Percentiles rank a stretch among this genome's conserved stretches.
Evolutionary conservation across 768 basidiomycete genomes (phyloP).

Genomic region (Boletus vinaceobasis): DNA sequence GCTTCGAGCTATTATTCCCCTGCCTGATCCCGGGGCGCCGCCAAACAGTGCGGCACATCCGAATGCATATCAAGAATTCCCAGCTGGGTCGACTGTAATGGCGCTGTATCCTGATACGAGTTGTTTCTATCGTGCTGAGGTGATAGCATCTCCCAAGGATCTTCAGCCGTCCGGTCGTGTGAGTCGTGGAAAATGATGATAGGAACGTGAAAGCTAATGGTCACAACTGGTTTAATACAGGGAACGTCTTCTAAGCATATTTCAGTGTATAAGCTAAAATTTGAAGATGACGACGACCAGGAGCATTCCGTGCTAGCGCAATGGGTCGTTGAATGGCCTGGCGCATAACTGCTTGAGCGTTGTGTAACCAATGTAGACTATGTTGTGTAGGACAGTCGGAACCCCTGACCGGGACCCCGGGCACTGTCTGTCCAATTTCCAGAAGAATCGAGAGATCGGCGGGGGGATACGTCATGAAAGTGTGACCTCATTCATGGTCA

Average conservation of each 20-base stretch:
- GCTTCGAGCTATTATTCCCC: constrained; percentile 68
- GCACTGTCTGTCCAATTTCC: constrained; percentile 11
- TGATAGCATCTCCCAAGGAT: constrained; percentile 62
- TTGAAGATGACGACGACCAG: constrained; percentile 87
- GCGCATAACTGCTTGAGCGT: constrained; percentile 16
- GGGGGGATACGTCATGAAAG: constrained; percentile 12
- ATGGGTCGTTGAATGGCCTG: constrained; percentile 81
- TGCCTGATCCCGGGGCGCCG: constrained; percentile 68
- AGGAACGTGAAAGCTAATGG: neutral
- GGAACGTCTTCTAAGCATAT: constrained; percentile 43
- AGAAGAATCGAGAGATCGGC: constrained; percentile 16
- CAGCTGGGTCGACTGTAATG: constrained; percentile 70
- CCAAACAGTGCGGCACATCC: constrained; percentile 60
- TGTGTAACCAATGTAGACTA: neutral
- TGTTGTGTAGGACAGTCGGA: neutral
- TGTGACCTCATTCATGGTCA: neutral
- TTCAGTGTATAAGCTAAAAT: constrained; percentile 73
- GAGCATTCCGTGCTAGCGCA: constrained; percentile 74
- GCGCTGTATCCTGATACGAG: constrained; percentile 90
- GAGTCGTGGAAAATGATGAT: constrained; percentile 16
- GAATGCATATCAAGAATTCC: constrained; percentile 68
- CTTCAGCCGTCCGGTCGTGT: constrained; percentile 37
- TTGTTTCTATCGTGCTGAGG: constrained; percentile 86
- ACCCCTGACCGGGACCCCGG: constrained; percentile 12
- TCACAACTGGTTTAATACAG: constrained; percentile 17